phyloP scores from a whole-genome alignment of 495 filamentous ascomycete species.

The Penicillium desertorum region DNA sequence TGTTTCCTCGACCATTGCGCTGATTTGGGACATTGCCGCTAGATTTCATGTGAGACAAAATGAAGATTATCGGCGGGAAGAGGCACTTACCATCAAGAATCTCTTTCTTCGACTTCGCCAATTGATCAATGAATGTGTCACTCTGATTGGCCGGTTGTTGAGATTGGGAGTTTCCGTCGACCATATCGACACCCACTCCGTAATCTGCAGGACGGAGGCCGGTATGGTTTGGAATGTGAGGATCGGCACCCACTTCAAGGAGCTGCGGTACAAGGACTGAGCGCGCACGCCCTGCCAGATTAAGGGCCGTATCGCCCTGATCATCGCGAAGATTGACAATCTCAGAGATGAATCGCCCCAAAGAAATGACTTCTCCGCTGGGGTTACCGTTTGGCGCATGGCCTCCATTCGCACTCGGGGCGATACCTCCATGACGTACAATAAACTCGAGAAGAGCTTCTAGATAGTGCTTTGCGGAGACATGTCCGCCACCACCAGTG shows the following conservation, averaged over 20 bases:
- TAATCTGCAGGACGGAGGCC: slow-evolving; percentile 87
- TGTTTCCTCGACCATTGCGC: slow-evolving; percentile 43
- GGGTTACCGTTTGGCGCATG: slow-evolving; percentile 32
- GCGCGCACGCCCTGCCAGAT: slow-evolving; percentile 85
- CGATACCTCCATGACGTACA: slow-evolving; percentile 72
- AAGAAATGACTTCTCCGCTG: slow-evolving; percentile 63
- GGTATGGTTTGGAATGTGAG: slow-evolving; percentile 81
- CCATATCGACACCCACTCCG: slow-evolving; percentile 75
- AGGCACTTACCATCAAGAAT: slow-evolving; percentile 42
- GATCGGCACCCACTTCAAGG: slow-evolving; percentile 88
- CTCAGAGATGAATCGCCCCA: slow-evolving; percentile 90
- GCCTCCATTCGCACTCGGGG: slow-evolving; percentile 40
- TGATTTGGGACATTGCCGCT: slow-evolving; percentile 66
- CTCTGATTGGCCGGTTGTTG: slow-evolving; percentile 47
- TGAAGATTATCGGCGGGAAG: neutral
- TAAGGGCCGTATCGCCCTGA: slow-evolving; percentile 90
- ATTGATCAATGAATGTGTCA: slow-evolving; percentile 64
- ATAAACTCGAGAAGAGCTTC: slow-evolving; percentile 92
- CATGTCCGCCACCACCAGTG: slow-evolving; percentile 77
- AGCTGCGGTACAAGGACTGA: slow-evolving; percentile 93
- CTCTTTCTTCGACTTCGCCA: slow-evolving; percentile 49
- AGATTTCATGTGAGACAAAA: slow-evolving; percentile 28
- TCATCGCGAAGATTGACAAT: slow-evolving; percentile 93
- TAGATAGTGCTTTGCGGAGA: slow-evolving; percentile 87
- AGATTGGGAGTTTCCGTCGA: slow-evolving; percentile 44